Evolutionary conservation across 225 moss, liverwort and hornwort genomes (phyloP), one percentile per base, ranked within the genome.

Genomic region (Lunularia cruciata): DNA sequence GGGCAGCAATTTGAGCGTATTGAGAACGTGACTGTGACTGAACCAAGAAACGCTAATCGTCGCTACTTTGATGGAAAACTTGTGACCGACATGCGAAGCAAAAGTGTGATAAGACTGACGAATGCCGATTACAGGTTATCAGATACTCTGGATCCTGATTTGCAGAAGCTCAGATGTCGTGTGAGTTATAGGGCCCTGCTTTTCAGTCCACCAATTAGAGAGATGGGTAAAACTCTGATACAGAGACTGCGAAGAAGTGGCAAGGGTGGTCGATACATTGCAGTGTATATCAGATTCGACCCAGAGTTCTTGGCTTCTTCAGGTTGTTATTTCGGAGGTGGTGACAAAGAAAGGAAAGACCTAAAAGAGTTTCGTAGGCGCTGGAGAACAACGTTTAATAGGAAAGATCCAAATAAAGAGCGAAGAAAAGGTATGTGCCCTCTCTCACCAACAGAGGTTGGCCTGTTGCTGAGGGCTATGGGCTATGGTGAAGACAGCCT

Each of bases 91-190:
- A 75, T 98, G 63, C 84, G 83, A 74, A 78, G 53, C 63, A 87
- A 77, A 84, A 87, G 81, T 60, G 79, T 87, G 49, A 71, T 98
- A 60, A 73, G 81, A 72, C 81, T 92, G 23, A 81, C 87, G 2
- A 89, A 90, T 60, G 90, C 92, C 64, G 90, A 92, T 51, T 86
- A 87, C 60, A 81, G 87, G 77, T 87, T 98, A 69, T 78, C 89
- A 69, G 93, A 93, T 54, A 85, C 79, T 61, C 72, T 98, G 78
- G 90, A 92, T 47, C 74, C 76, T 31, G 89, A 91, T 14, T 79
- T 85, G 66, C 96, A 98, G 78, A 98, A 91, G 74, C 89, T 98
- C n/a, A 81, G 94, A 75, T 94, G 94, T 57, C 91, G 89, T 35
- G 77, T 80, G 5, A 89, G 84, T 48, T 94, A 86, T 56, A 78